Base-by-base conservation (phyloP, 164 flowering plant species). In the Kingdonia uniflora region DNA sequence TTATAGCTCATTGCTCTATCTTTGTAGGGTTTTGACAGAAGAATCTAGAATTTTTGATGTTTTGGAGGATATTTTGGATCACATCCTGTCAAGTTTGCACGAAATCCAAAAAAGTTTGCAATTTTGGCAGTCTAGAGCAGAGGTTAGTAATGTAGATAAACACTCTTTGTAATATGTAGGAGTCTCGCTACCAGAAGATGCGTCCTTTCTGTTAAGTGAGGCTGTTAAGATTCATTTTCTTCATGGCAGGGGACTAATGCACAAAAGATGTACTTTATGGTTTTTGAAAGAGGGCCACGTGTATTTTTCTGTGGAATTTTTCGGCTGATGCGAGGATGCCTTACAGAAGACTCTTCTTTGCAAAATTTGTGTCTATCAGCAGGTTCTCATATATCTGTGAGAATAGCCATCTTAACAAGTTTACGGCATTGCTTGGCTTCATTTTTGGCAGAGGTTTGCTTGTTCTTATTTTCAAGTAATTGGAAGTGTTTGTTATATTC, bases 61-160 rank as follows among this genome's bases (percentile, higher is more conserved):
- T 44, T 62, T 94, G 68, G 85, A 81, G 66, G 86, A 84, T 62
- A 69, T 84, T 24, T 62, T 82, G 76, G 90, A 68, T 59, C 76
- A 74, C 42, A 26, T 76, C 14, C 65, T 81, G 16, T 57, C 61
- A 11, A 74, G 77, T 64, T 58, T 94, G 81, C 99, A 80, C 58
- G 14, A 40, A 16, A 66, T 94, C 42, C 84, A 84, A 68, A 84
- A 81, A 73, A 89, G 77, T 68, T 74, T 94, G 58, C 74, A 49
- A 12, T 94, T 86, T 65, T 89, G 97, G 99, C 83, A 79, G 47
- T 74, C 81, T 23, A 73, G 72, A 63, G 87, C 87, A 4, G 92
- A 86, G 97, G 99, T 88, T 63, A 49, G 75, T 70, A 16, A 14
- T 2, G 8, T 3, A 4, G 8, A 29, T 29, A 29, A 29, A 8